Evolutionary conservation across 345 rosid genomes (phyloP), one percentile per base, ranked within the genome.

Genomic region (Microthlaspi erraticum): DNA sequence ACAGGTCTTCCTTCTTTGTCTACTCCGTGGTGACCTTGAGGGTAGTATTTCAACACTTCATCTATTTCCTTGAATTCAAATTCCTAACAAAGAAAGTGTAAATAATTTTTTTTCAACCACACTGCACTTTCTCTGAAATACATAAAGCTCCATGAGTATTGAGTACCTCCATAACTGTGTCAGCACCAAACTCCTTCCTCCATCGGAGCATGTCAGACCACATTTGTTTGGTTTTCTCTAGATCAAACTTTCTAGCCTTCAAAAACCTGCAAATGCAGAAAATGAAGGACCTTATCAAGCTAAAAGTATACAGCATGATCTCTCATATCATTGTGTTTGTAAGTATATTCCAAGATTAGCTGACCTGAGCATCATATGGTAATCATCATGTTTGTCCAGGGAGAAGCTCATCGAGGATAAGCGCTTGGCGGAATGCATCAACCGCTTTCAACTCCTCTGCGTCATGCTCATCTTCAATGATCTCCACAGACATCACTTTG

Each of bases 1-100:
- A 86, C 84, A 0, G 96, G 98, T 14, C 89, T 80, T 33, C 96
- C 92, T 1, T 92, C 96, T 74, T 81, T 92, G 56, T 89, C 96
- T 39, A 92, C 84, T 49, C 98, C 98, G 68, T 92, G 98, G 77
- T 92, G 81, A 23, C 98, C 98, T 70, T 89, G 98, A 6, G 98
- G 94, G 72, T 92, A 92, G 64, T 81, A 70, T 70, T 83, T 63
- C 81, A 81, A 17, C 31, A 92, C 94, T 81, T 87, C 82, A 42
- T 77, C 75, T 6, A 68, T 18, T 77, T 92, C 96, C 34, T 73
- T 82, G 76, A 85, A 92, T 1, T 89, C 89, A 54, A 92, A 92
- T 10, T 87, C 91, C 96, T 91, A 54, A 37, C 8, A 60, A 16
- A 59, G 7, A 26, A 48, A 66, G 6, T 14, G 37, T 8, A 3